Evolutionary conservation across 73 alveolate genomes (phyloP).

Genomic region (Diophrys sp.): DNA sequence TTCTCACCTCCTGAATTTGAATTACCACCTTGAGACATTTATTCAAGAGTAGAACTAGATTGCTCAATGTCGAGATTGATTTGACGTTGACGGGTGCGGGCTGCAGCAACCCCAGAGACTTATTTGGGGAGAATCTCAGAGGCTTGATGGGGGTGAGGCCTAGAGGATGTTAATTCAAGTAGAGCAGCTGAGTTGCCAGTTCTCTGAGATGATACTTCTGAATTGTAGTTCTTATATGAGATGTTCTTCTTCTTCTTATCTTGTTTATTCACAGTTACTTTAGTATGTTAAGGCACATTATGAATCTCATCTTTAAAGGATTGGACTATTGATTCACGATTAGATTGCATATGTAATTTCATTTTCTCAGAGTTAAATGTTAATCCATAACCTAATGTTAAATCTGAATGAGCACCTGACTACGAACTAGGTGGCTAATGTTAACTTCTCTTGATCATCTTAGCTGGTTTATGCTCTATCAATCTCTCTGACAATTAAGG

Average conservation of each 20-base stretch:
- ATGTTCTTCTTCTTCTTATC: neutral
- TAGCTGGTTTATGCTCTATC: neutral
- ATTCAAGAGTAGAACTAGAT: no score
- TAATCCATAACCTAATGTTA: no score
- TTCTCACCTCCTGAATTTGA: neutral
- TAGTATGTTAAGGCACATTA: neutral
- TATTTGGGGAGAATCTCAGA: no score
- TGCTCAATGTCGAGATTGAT: no score
- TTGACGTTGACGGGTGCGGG: no score
- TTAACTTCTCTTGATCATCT: no score
- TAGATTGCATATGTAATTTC: neutral
- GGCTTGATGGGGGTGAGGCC: no score
- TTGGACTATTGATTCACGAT: neutral
- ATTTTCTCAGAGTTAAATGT: neutral
- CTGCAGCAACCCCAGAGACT: no score
- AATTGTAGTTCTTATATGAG: neutral
- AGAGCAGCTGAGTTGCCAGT: no score
- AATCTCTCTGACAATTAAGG: neutral
- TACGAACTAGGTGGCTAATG: no score
- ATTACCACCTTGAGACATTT: neutral
- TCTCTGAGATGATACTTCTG: neutral
- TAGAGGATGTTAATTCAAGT: no score
- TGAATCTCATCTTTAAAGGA: neutral
- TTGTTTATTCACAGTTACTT: neutral
- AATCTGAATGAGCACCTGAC: no score